phyloP scores from a whole-genome alignment of 2,329 filamentous ascomycete species.

The Coniella lustricola region DNA sequence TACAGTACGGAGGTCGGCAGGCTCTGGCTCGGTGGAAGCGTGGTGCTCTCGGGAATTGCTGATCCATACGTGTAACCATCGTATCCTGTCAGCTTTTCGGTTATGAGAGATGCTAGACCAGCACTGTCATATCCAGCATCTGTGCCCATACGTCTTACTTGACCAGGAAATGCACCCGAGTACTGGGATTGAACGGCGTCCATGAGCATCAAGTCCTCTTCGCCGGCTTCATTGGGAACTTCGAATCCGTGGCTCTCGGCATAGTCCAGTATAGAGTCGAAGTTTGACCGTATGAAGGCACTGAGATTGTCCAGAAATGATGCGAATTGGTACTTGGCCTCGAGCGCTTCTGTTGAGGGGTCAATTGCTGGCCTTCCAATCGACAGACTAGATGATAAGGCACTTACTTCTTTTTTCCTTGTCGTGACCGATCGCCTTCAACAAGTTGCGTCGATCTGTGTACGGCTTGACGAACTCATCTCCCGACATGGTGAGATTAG shows the following conservation, averaged over 20 bases:
- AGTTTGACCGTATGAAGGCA: slow-evolving; percentile 25
- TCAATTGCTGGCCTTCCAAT: slow-evolving; percentile 16
- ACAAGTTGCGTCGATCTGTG: slow-evolving; percentile 38
- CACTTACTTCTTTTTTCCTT: slow-evolving; percentile 23
- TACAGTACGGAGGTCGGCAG: slow-evolving; percentile 49
- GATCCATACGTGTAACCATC: slow-evolving; percentile 7
- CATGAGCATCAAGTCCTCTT: slow-evolving; percentile 17
- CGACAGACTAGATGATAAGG: background rate
- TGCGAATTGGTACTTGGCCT: slow-evolving; percentile 33
- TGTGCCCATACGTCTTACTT: slow-evolving; percentile 5
- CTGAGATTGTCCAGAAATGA: slow-evolving; percentile 28
- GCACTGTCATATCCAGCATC: slow-evolving; percentile 17
- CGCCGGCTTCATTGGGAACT: slow-evolving; percentile 25
- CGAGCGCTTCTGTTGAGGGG: slow-evolving; percentile 26
- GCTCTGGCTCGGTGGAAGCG: slow-evolving; percentile 49
- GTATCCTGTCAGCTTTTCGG: slow-evolving; percentile 17
- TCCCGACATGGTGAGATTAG: slow-evolving; percentile 36
- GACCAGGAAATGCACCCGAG: slow-evolving; percentile 13
- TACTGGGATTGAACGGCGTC: slow-evolving; percentile 14
- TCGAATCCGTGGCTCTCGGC: slow-evolving; percentile 32
- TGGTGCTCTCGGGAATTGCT: slow-evolving; percentile 26
- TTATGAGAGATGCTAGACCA: slow-evolving; percentile 22
- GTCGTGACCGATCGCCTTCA: slow-evolving; percentile 48
- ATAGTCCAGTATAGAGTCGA: slow-evolving; percentile 28
- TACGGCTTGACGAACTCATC: slow-evolving; percentile 38